phyloP scores from a whole-genome alignment of 1,139 yeast genomes.

The Pichia sp. region DNA sequence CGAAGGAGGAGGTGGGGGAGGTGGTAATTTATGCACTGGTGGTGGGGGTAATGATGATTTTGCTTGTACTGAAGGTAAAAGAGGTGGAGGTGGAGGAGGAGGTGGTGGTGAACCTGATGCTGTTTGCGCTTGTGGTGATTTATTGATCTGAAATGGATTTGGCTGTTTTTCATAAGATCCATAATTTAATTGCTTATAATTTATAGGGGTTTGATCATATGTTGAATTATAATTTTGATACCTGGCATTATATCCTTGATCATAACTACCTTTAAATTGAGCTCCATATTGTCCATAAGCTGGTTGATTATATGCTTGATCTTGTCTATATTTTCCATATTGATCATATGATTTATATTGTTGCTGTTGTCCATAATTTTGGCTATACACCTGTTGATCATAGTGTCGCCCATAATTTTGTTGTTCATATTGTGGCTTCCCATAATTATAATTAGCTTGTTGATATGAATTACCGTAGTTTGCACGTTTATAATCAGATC shows the following conservation, averaged over 20 bases:
- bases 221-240: background rate
- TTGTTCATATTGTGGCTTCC: background rate
- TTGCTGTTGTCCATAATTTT: too few relatives aligned
- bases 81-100: background rate
- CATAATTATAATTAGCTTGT: background rate
- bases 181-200: background rate
- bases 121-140: slow-evolving; percentile 3
- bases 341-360: too few relatives aligned
- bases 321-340: too few relatives aligned
- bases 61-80: background rate
- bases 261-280: too few relatives aligned
- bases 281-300: too few relatives aligned
- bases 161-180: background rate
- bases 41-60: background rate
- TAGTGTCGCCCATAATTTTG: background rate
- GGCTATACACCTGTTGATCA: background rate
- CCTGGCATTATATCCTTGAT: background rate
- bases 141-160: slow-evolving; percentile 1
- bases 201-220: background rate
- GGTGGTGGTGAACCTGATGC: background rate
- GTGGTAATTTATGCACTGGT: background rate
- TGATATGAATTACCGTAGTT: background rate
- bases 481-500: background rate
- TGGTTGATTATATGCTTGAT: background rate
- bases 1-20: background rate